Conservation (phyloP, 2,329 filamentous ascomycete genomes). For the Fusarium circinatum region DNA sequence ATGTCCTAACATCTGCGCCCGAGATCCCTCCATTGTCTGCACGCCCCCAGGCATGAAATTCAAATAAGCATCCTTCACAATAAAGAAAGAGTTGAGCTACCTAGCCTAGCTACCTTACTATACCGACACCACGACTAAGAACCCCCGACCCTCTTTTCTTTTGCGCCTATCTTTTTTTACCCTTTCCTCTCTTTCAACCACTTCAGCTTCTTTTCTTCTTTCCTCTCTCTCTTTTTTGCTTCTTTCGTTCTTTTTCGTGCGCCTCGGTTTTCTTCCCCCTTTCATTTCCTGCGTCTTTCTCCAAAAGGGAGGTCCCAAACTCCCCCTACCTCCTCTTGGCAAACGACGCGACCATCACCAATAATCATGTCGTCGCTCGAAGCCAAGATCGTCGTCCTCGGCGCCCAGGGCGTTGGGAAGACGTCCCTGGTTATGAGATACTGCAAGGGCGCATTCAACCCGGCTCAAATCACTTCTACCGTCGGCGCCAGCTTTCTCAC, state of each 20-base stretch:
- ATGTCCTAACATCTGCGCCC: background rate
- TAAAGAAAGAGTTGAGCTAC: background rate
- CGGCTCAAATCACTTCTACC: constrained; percentile 73
- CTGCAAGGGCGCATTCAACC: constrained; percentile 77
- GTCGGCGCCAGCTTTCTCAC: constrained; percentile 84
- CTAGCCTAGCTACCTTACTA: background rate
- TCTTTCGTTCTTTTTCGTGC: constrained; percentile 15
- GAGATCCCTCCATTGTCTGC: background rate
- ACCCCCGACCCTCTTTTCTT: constrained; percentile 27
- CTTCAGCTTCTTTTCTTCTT: constrained; percentile 16
- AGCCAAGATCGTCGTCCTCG: constrained; percentile 84
- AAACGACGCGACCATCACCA: constrained; percentile 18
- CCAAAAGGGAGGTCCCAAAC: constrained; percentile 8
- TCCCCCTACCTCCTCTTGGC: constrained; percentile 3
- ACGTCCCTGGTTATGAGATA: constrained; percentile 81
- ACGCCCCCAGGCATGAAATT: constrained; percentile 10
- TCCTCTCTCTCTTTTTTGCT: constrained; percentile 20
- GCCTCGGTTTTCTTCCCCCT: constrained; percentile 10
- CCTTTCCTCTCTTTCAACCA: background rate
- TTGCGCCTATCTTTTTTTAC: constrained; percentile 11
- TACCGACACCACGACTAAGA: constrained; percentile 24
- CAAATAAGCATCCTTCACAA: constrained; percentile 4
- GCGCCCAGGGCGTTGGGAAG: constrained; percentile 83
- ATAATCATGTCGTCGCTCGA: constrained; percentile 70
- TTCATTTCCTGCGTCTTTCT: constrained; percentile 5